phyloP scores from a whole-genome alignment of 495 filamentous ascomycete genomes.

The Penicillium atrosanguineum region DNA sequence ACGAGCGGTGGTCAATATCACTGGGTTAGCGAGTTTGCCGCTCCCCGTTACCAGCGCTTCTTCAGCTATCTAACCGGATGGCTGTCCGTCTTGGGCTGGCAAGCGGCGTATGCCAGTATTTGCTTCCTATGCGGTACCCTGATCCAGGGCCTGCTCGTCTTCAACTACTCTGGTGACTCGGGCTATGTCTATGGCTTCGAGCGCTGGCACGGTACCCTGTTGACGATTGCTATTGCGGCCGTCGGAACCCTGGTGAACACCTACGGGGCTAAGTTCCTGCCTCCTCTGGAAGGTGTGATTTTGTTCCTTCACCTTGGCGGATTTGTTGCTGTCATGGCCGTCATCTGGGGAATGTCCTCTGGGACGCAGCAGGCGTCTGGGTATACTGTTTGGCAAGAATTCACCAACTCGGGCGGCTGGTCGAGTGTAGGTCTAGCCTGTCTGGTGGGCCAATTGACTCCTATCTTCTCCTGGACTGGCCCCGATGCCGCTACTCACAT shows the following conservation, averaged over 20 bases:
- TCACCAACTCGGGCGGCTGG: slow-evolving; percentile 48
- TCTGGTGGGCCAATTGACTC: slow-evolving; percentile 40
- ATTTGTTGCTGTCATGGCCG: slow-evolving; percentile 49
- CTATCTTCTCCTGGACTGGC: slow-evolving; percentile 41
- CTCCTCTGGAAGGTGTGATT: slow-evolving; percentile 41
- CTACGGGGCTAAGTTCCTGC: slow-evolving; percentile 32
- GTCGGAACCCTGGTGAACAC: slow-evolving; percentile 47
- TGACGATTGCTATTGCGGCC: slow-evolving; percentile 41
- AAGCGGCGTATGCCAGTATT: slow-evolving; percentile 34
- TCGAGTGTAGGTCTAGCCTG: slow-evolving; percentile 39
- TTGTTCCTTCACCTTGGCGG: slow-evolving; percentile 46
- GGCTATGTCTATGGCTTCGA: slow-evolving; percentile 28
- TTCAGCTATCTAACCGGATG: slow-evolving; percentile 49
- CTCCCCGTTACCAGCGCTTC: slow-evolving; percentile 38
- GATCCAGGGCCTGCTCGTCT: slow-evolving; percentile 46
- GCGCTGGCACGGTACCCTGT: slow-evolving; percentile 41
- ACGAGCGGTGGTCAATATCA: slow-evolving; percentile 49
- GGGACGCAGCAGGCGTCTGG: slow-evolving; percentile 22
- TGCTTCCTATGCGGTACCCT: slow-evolving; percentile 42
- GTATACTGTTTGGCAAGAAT: slow-evolving; percentile 41
- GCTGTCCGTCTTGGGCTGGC: slow-evolving; percentile 49
- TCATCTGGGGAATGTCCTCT: slow-evolving; percentile 43
- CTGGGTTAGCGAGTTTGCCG: slow-evolving; percentile 47
- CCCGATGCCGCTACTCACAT: slow-evolving; percentile 42
- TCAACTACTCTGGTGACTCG: slow-evolving; percentile 38